These are phyloP conservation scores for Musa beccarii DNA, from an alignment of 176 grass and related monocot genomes.

Conservation along the genomic window DNA sequence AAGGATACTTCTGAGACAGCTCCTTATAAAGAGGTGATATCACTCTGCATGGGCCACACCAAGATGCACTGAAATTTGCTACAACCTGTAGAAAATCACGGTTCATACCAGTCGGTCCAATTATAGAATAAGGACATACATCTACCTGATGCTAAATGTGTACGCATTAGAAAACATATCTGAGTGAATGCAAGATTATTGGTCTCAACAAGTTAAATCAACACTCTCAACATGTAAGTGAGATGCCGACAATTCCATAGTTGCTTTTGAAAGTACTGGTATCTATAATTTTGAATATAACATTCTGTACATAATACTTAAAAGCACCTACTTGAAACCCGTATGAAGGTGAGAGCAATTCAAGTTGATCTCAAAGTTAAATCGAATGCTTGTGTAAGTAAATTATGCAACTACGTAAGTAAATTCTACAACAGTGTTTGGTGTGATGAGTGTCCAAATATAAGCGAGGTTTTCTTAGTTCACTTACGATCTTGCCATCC, in stretches of 20 bases:
- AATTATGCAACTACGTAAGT: neutral
- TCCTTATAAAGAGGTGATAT: slow-evolving; percentile 63
- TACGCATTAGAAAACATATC: too few species aligned
- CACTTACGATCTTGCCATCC: slow-evolving; percentile 80
- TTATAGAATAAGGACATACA: too few species aligned
- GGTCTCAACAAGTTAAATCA: too few species aligned
- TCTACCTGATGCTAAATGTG: too few species aligned
- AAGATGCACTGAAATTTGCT: slow-evolving; percentile 76
- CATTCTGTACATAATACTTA: too few species aligned
- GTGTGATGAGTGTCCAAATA: neutral
- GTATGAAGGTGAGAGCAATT: neutral
- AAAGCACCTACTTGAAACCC: too few species aligned
- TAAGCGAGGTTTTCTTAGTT: neutral
- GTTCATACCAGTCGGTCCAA: too few species aligned
- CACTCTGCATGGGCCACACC: slow-evolving; percentile 69
- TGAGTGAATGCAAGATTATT: too few species aligned
- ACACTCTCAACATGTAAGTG: too few species aligned
- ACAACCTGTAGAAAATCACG: slow-evolving; percentile 37
- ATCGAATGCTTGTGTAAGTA: neutral
- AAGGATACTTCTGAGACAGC: slow-evolving; percentile 70
- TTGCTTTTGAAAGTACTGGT: too few species aligned
- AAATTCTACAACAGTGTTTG: neutral
- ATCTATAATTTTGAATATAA: too few species aligned
- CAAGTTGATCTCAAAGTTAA: neutral
- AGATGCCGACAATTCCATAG: too few species aligned